Evolutionary conservation across 2,329 filamentous ascomycete species (phyloP), one percentile per base, ranked within the genome.

Genomic region (Alternaria sp.): DNA sequence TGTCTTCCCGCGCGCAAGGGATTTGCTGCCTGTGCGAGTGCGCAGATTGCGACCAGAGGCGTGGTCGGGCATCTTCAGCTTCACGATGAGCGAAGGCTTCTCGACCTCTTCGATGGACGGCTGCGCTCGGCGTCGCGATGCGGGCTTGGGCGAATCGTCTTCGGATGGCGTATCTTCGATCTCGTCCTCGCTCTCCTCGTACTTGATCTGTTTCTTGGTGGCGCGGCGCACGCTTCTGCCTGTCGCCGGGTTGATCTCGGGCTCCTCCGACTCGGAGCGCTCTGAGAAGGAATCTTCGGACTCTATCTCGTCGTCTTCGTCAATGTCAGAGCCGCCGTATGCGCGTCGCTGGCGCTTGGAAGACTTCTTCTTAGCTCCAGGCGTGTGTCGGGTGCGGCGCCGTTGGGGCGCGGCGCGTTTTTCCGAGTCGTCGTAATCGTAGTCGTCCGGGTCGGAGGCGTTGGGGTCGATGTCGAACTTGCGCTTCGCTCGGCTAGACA

Each of bases 211-310:
- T 69, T 87, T 86, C 71, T 85, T 85, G 11, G 86, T 84, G n/a
- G 84, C 86, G 62, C 82, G 82, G 66, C 88, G 84, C 67, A 86
- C 84, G 47, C 84, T 83, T 51, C 87, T 82, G 37, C 88, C 88
- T 54, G 86, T 85, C 41, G 73, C 74, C 18, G 86, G 85, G 70
- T 88, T 89, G 61, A 84, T 81, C 71, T 87, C 85, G 2, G 84
- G 78, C 8, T 86, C 84, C 61, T 82, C 82, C 23, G 79, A 79
- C 51, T 79, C 76, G 12, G 78, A 77, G 58, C 73, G 74, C 9
- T 79, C 78, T 51, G 76, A 76, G 64, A 79, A 80, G 4, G 79
- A 82, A 30, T 84, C 84, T 44, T 84, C 80, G 37, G 80, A 80
- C 7, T 82, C 79, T 58, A 84, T 80, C 46, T 86, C 83, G 61